Evolutionary conservation across 1,139 yeast species (phyloP).

Genomic region (Taphrina communis): DNA sequence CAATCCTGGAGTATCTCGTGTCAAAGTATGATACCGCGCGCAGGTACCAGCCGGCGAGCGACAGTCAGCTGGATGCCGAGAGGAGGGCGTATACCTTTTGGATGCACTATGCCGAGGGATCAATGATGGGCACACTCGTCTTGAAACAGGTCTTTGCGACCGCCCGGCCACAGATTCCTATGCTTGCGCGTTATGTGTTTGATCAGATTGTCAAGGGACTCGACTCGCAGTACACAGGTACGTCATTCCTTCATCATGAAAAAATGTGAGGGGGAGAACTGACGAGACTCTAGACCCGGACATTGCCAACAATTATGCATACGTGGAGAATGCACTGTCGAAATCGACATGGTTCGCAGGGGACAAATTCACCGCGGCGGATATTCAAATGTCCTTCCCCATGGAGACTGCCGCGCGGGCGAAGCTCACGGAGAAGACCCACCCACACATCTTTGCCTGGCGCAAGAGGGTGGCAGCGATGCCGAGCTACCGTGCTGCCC

Average conservation of each 20-base stretch:
- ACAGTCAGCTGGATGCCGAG: conserved; percentile 47
- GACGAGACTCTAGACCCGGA: conserved; percentile 47
- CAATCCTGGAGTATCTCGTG: conserved; percentile 49
- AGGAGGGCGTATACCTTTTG: conserved; percentile 57
- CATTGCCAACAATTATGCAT: conserved; percentile 46
- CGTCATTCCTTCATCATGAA: conserved; percentile 51
- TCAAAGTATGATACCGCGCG: conserved; percentile 50
- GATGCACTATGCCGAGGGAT: conserved; percentile 64
- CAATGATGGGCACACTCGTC: conserved; percentile 56
- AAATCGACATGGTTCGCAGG: conserved; percentile 64
- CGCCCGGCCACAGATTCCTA: conserved; percentile 55
- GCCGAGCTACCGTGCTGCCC: conserved; percentile 27
- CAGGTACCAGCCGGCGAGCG: conserved; percentile 45
- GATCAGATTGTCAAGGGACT: conserved; percentile 27
- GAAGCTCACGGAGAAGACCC: conserved; percentile 2
- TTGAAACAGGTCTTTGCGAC: conserved; percentile 28
- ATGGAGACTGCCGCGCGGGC: conserved; percentile 43
- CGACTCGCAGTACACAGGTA: conserved; percentile 25
- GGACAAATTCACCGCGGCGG: conserved; percentile 64
- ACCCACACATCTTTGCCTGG: conserved; percentile 39
- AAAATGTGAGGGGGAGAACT: conserved; percentile 41
- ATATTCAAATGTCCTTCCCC: conserved; percentile 55
- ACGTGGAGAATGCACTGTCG: conserved; percentile 55
- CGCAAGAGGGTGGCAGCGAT: conserved; percentile 36
- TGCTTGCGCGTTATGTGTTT: conserved; percentile 51